These are phyloP conservation scores for Sugiyamaella pinicola DNA, from an alignment of 1,139 yeast genomes.

Conservation along the genomic window DNA sequence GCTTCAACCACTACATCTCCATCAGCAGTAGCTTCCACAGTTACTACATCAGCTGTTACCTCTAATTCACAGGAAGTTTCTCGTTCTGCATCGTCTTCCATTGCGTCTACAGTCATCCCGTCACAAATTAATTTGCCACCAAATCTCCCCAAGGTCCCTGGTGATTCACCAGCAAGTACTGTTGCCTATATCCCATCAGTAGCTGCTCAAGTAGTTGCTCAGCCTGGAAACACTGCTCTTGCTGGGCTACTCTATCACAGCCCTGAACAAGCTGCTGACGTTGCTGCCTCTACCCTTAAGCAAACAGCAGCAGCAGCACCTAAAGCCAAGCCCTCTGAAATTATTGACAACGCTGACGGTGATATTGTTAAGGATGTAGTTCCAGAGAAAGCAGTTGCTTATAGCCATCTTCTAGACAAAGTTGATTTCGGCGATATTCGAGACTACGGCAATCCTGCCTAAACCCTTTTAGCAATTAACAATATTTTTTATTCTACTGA, in stretches of 20 bases:
- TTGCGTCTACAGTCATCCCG: conserved; percentile 14
- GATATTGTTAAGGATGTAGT: conserved; percentile 2
- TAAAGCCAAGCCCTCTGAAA: conserved; percentile 1
- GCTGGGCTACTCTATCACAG: conserved; percentile 5
- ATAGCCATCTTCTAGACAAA: conserved; percentile 12
- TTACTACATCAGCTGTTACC: background rate
- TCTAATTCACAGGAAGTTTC: background rate
- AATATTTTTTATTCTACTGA: conserved; percentile 13
- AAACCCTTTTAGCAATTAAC: background rate
- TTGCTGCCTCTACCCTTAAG: conserved; percentile 1
- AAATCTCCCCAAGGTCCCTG: conserved; percentile 14
- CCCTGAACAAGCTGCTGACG: background rate
- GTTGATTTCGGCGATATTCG: conserved; percentile 20
- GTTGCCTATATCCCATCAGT: conserved; percentile 10
- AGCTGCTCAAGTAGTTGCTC: conserved; percentile 9
- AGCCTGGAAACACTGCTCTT: conserved; percentile 8
- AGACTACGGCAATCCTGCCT: conserved; percentile 16
- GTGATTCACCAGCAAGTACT: conserved; percentile 6
- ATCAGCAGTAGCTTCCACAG: background rate
- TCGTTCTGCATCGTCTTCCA: background rate
- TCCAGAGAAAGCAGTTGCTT: background rate
- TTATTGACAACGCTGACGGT: conserved; percentile 13
- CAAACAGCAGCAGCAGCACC: background rate
- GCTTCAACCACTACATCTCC: background rate
- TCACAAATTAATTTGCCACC: conserved; percentile 5